A percentile compares a stretch with the other conserved stretches of the same genome.
Conservation (phyloP, 2,329 filamentous ascomycete genomes). For the Calonectria fujianensis region DNA sequence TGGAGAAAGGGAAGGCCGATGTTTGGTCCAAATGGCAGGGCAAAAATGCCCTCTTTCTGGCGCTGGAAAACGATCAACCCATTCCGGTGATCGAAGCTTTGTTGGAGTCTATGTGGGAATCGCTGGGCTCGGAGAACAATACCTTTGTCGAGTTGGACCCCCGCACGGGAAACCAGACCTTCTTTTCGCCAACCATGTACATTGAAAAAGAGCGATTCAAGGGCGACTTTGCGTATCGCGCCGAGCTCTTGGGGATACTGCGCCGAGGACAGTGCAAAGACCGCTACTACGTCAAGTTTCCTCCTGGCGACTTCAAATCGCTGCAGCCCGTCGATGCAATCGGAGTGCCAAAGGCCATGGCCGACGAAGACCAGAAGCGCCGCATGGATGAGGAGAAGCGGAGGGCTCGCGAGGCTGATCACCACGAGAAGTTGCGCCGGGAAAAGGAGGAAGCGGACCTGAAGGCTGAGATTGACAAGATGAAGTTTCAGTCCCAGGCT, state of each 20-base stretch:
- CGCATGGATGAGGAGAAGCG: neutral
- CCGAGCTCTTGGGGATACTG: neutral
- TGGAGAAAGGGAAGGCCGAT: slow-evolving; percentile 25
- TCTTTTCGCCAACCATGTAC: slow-evolving; percentile 39
- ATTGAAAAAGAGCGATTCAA: neutral
- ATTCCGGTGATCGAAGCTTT: slow-evolving; percentile 20
- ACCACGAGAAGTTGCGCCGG: neutral
- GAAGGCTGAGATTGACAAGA: neutral
- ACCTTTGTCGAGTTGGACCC: neutral
- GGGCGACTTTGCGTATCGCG: neutral
- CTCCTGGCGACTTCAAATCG: neutral
- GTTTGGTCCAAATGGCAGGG: slow-evolving; percentile 20
- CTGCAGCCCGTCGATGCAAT: slow-evolving; percentile 6
- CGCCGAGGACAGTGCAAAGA: neutral
- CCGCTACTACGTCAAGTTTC: slow-evolving; percentile 1
- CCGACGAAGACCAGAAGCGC: neutral
- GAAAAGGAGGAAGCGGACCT: neutral
- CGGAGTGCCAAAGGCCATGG: neutral
- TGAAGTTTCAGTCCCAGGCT: neutral
- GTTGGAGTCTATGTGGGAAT: slow-evolving; percentile 31
- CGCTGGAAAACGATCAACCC: slow-evolving; percentile 34
- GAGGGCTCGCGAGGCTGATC: neutral
- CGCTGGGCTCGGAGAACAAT: slow-evolving; percentile 25
- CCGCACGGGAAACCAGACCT: slow-evolving; percentile 14
- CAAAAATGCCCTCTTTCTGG: slow-evolving; percentile 39